Base-by-base conservation (phyloP, 2,329 filamentous ascomycete genomes). In the Karstenula rhodostoma region DNA sequence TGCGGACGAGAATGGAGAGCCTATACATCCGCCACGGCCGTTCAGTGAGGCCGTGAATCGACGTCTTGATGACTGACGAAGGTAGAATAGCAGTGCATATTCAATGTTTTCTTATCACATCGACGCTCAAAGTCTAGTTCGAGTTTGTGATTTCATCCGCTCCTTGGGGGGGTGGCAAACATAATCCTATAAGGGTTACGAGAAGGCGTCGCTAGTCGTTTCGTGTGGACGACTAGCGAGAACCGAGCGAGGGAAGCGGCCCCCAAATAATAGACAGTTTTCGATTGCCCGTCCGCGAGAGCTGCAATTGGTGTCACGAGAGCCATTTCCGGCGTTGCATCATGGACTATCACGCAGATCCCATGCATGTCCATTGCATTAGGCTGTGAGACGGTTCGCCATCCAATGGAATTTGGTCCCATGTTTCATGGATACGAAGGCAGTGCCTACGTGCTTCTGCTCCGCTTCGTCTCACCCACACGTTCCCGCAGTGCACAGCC, bases 41-140 rank as follows among this genome's bases (percentile, higher is more conserved):
- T 76, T 77, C 49, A 74, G 65, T 56, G 72, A 75, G 58, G 67
- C 70, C 55, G 64, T 74, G 9, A 56, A 71, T 1, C 65, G 73
- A 25, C 67, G 59, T 3, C 62, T 76, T 7, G 68, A 71, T 59
- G 66, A 57, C 5, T 75, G 50, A 70, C 25, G 13, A 37, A 35
- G 46, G 43, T 50, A 42, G 48, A 56, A 51, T 25, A 47, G 22
- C 15, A 4, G 37, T 12, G 23, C 42, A 55, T 27, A 53, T 49
- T 10, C 2, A 48, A 15, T 53, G 13, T 33, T 57, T 53, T 2
- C n/a, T 22, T 17, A 33, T 35, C 46, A 54, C 22, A 12, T 3
- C 1, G 27, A 9, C 19, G 2, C 4, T 15, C 10, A 23, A 27
- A 7, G 1, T 29, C 32, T 25, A 8, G 1, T 46, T 4, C 13